phyloP scores from a whole-genome alignment of 2,329 filamentous ascomycete genomes.

The Nothophaeocryptopus gaeumannii region DNA sequence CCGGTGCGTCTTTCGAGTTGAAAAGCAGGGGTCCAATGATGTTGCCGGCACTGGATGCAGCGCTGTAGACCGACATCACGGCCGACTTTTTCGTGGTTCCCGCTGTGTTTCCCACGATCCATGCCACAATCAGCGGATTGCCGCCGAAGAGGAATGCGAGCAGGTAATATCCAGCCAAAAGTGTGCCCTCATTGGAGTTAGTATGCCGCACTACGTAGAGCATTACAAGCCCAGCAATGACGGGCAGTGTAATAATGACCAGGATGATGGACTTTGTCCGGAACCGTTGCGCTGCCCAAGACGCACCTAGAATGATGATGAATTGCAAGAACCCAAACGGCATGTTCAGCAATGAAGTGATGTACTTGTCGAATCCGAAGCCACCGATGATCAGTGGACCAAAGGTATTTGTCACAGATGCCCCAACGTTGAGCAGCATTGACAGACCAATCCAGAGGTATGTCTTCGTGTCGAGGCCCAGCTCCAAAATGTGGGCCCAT shows the following conservation, averaged over 20 bases:
- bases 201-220: constrained; percentile 54
- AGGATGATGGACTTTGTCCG: constrained; percentile 58
- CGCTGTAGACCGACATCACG: constrained; percentile 63
- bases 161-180: constrained; percentile 63
- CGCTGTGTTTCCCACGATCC: constrained; percentile 67
- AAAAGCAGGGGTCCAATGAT: constrained; percentile 67
- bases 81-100: constrained; percentile 66
- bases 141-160: constrained; percentile 65
- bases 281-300: constrained; percentile 57
- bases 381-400: constrained; percentile 62
- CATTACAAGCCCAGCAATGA: constrained; percentile 59
- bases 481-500: constrained; percentile 44
- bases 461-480: constrained; percentile 46
- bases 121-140: constrained; percentile 64
- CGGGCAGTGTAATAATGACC: constrained; percentile 54
- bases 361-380: constrained; percentile 59
- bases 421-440: constrained; percentile 63
- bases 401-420: constrained; percentile 62
- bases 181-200: constrained; percentile 42
- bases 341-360: constrained; percentile 62
- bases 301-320: constrained; percentile 57
- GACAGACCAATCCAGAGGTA: constrained; percentile 61
- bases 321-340: constrained; percentile 64
- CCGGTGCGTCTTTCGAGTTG: constrained; percentile 55
- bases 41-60: constrained; percentile 59